These are phyloP conservation scores for Bipolaris sorokiniana DNA, from an alignment of 2,329 filamentous ascomycete genomes.

Conservation along the genomic window DNA sequence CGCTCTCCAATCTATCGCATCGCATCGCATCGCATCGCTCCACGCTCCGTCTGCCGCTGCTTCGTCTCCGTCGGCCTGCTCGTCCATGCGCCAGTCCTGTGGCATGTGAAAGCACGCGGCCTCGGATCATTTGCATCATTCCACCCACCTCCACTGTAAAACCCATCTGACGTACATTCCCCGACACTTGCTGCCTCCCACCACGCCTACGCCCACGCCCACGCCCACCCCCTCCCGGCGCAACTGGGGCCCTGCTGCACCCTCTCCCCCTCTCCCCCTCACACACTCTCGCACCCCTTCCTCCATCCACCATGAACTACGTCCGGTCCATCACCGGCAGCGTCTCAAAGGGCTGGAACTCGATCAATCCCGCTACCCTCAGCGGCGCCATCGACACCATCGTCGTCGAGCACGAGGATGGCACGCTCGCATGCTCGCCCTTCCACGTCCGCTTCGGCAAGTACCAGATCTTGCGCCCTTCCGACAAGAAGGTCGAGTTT, in stretches of 20 bases:
- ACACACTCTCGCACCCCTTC: conserved; percentile 30
- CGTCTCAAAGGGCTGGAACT: conserved; percentile 99
- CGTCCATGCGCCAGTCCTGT: conserved; percentile 1
- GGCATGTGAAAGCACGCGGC: conserved; percentile 15
- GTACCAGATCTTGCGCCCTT: conserved; percentile 92
- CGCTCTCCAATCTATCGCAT: not conserved
- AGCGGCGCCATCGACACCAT: conserved; percentile 99
- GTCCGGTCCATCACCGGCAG: conserved; percentile 93
- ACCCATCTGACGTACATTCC: conserved; percentile 8
- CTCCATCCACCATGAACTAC: conserved; percentile 78
- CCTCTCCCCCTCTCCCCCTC: not conserved
- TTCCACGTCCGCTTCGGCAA: conserved; percentile 99
- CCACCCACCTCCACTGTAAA: not conserved
- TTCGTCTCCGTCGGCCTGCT: not conserved
- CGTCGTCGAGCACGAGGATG: conserved; percentile 95
- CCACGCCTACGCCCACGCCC: not conserved
- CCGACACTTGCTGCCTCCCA: not conserved
- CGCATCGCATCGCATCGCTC: too few relatives aligned
- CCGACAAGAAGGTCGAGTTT: conserved; percentile 99
- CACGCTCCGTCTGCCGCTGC: not conserved
- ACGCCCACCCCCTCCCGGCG: not conserved
- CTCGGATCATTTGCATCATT: not conserved
- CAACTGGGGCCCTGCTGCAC: conserved; percentile 6
- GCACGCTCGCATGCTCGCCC: conserved; percentile 83
- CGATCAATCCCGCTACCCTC: conserved; percentile 95